Evolutionary conservation across 2,329 filamentous ascomycete genomes (phyloP).

Genomic region (Dothidotthia symphoricarpi): DNA sequence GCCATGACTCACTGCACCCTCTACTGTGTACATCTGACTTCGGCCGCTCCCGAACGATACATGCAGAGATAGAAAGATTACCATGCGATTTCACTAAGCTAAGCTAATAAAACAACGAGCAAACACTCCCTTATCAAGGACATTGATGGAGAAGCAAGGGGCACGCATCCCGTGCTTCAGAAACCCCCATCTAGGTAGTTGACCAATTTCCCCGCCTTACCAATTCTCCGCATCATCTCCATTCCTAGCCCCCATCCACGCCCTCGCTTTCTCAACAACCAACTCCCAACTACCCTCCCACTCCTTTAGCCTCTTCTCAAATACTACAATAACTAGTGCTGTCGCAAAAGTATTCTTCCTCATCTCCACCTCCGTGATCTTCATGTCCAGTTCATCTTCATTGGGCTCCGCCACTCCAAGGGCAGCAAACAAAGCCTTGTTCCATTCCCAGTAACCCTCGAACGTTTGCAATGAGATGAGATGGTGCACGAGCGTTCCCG

Average conservation of each 20-base stretch:
- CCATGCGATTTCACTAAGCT: too few relatives aligned
- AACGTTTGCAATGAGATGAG: constrained; percentile 59
- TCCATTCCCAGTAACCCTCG: constrained; percentile 54
- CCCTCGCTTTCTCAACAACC: constrained; percentile 59
- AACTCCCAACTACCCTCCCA: constrained; percentile 63
- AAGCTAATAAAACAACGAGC: too few relatives aligned
- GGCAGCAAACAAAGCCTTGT: constrained; percentile 17
- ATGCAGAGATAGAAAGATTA: too few relatives aligned
- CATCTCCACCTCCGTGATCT: constrained; percentile 4
- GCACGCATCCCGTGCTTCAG: too few relatives aligned
- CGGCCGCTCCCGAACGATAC: too few relatives aligned
- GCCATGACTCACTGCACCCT: too few relatives aligned
- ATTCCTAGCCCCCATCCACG: constrained; percentile 33
- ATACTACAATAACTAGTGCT: constrained; percentile 48
- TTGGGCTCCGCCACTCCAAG: constrained; percentile 14
- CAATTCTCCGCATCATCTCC: constrained; percentile 4
- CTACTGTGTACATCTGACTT: too few relatives aligned
- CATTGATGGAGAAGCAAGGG: too few relatives aligned
- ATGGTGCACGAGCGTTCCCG: constrained; percentile 35
- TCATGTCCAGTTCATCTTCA: background rate
- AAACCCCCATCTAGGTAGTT: too few relatives aligned
- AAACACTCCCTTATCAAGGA: too few relatives aligned
- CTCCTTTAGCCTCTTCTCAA: constrained; percentile 48
- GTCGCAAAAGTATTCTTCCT: constrained; percentile 33
- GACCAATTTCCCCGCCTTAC: too few relatives aligned